Percentiles rank a stretch among this genome's conserved stretches.
Conservation (phyloP, 495 filamentous ascomycete species). For the Tuber magnatum region DNA sequence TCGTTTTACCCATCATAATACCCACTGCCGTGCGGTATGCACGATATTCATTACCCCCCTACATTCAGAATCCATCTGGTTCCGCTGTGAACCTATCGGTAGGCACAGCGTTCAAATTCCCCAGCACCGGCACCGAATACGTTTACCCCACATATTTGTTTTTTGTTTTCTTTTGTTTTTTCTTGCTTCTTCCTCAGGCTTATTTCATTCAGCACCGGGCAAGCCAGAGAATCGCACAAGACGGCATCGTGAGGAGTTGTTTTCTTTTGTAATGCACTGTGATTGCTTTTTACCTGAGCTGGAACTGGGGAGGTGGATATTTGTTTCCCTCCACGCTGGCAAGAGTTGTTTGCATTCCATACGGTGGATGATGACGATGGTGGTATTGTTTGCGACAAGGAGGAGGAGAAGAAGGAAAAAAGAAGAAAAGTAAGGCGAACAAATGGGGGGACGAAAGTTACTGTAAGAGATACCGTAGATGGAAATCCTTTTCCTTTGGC, state of each 20-base stretch:
- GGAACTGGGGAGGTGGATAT: neutral
- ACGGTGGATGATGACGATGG: neutral
- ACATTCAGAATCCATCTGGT: neutral
- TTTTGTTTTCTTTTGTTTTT: neutral
- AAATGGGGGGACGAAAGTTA: neutral
- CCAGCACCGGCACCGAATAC: neutral
- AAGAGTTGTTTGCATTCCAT: neutral
- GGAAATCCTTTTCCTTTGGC: neutral
- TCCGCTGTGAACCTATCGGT: neutral
- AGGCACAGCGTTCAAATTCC: neutral
- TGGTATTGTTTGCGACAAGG: neutral
- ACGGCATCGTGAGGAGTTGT: neutral
- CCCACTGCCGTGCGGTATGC: neutral
- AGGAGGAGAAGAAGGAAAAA: neutral
- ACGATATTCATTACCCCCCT: neutral
- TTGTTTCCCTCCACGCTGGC: neutral
- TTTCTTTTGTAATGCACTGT: neutral
- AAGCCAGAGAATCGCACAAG: neutral
- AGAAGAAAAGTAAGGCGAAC: neutral
- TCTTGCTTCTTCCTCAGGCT: neutral
- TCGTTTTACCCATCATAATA: neutral
- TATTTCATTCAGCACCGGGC: neutral
- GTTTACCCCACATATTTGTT: constrained; percentile 1
- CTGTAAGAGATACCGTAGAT: neutral
- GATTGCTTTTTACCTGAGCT: neutral